Evolutionary conservation across 345 rosid species (phyloP).

Genomic region (Populus euphratica): DNA sequence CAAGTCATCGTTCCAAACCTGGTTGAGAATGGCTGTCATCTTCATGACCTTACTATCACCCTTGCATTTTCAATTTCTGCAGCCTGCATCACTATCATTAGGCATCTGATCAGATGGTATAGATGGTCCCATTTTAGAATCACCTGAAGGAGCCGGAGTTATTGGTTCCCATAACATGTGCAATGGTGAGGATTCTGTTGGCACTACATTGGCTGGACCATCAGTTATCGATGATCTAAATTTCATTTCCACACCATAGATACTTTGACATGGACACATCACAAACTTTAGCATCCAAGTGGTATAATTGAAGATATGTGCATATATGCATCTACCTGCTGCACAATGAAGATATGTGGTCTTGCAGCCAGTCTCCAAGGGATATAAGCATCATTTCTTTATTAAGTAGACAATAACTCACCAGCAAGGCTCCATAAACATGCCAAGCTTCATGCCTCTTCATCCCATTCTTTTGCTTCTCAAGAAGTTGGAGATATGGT

Average conservation of each 20-base stretch:
- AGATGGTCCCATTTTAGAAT: constrained; percentile 33
- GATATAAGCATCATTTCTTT: constrained; percentile 11
- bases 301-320: background rate
- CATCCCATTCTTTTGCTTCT: constrained; percentile 77
- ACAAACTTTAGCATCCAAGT: background rate
- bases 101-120: constrained; percentile 23
- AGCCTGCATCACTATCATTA: background rate
- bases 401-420: constrained; percentile 29
- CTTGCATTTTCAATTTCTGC: constrained; percentile 25
- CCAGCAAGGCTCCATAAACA: constrained; percentile 82
- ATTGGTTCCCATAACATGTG: constrained; percentile 39
- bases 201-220: constrained; percentile 31
- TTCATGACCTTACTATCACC: background rate
- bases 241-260: background rate
- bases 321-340: constrained; percentile 52
- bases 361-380: background rate
- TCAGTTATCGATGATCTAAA: constrained; percentile 28
- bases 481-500: constrained; percentile 73
- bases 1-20: constrained; percentile 74
- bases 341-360: constrained; percentile 53
- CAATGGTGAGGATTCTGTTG: constrained; percentile 31
- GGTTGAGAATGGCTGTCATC: constrained; percentile 20
- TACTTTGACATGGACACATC: background rate
- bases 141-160: constrained; percentile 27
- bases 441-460: constrained; percentile 95